Conservation (phyloP, 2,329 filamentous ascomycete species). For the Xylaria sp. region DNA sequence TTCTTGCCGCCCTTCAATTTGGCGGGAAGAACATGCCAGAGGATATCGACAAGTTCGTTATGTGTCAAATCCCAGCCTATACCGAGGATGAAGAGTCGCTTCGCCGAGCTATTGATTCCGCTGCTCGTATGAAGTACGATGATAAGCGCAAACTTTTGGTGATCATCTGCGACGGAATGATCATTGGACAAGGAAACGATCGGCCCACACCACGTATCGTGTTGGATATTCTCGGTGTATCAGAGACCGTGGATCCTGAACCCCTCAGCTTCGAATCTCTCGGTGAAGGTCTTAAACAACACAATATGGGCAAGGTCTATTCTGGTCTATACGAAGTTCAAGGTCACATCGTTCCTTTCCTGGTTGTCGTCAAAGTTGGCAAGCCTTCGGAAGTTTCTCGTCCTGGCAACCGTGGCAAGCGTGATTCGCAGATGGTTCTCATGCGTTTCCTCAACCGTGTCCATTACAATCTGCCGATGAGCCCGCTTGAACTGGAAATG, state of each 20-base stretch:
- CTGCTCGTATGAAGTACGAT: slow-evolving; percentile 94
- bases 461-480: slow-evolving; percentile 97
- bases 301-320: slow-evolving; percentile 99
- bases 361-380: slow-evolving; percentile 96
- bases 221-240: slow-evolving; percentile 94
- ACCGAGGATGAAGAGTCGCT: slow-evolving; percentile 98
- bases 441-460: slow-evolving; percentile 99
- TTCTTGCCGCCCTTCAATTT: slow-evolving; percentile 95
- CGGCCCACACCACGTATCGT: slow-evolving; percentile 95
- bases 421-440: slow-evolving; percentile 97
- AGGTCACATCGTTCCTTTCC: slow-evolving; percentile 96
- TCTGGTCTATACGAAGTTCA: slow-evolving; percentile 97
- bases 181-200: slow-evolving; percentile 98
- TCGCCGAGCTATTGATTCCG: slow-evolving; percentile 95
- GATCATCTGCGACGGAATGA: slow-evolving; percentile 97
- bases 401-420: slow-evolving; percentile 96
- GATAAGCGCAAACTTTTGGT: slow-evolving; percentile 97
- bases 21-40: slow-evolving; percentile 90
- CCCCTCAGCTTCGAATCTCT: slow-evolving; percentile 96
- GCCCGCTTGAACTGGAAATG: slow-evolving; percentile 95
- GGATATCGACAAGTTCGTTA: slow-evolving; percentile 97
- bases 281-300: slow-evolving; percentile 94
- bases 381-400: slow-evolving; percentile 98
- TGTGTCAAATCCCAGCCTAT: slow-evolving; percentile 97
- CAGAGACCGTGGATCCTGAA: slow-evolving; percentile 92